A percentile compares a stretch with the other conserved stretches of the same genome.
phyloP scores from a whole-genome alignment of 73 alveolate species.

The Paramecium primaurelia region DNA sequence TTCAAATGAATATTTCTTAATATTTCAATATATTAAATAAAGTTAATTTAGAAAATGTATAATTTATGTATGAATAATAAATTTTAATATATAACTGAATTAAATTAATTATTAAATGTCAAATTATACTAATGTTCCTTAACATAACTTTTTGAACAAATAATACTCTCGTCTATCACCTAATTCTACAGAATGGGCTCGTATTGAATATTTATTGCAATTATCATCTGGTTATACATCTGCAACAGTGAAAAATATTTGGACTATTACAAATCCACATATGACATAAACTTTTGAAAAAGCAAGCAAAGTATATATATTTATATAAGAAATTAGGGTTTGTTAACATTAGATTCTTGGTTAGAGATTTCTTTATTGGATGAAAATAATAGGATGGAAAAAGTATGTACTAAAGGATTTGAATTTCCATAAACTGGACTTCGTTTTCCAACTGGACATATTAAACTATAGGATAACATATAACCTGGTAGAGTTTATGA shows the following conservation, averaged over 20 bases:
- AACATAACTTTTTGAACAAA: slow-evolving; percentile 32
- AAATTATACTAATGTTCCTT: not conserved
- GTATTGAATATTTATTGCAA: slow-evolving; percentile 44
- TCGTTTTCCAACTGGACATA: slow-evolving; percentile 59
- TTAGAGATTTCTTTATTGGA: slow-evolving; percentile 42
- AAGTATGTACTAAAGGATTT: slow-evolving; percentile 63
- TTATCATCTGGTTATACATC: slow-evolving; percentile 50
- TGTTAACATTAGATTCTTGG: slow-evolving; percentile 63
- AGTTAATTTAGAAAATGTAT: too few relatives aligned
- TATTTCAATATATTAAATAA: too few relatives aligned
- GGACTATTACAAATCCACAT: slow-evolving; percentile 58
- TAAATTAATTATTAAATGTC: slow-evolving; percentile 25
- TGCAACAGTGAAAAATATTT: slow-evolving; percentile 47
- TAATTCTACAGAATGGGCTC: slow-evolving; percentile 37
- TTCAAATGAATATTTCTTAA: too few relatives aligned
- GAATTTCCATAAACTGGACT: slow-evolving; percentile 55
- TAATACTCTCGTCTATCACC: slow-evolving; percentile 44
- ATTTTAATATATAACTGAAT: not conserved
- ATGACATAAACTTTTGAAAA: slow-evolving; percentile 40
- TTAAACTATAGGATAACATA: slow-evolving; percentile 13
- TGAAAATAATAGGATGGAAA: slow-evolving; percentile 49
- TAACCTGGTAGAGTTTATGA: slow-evolving; percentile 28
- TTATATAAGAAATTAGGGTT: not conserved
- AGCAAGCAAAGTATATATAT: not conserved
- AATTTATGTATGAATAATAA: not conserved